Evolutionary conservation across 805 yeast species (phyloP).

Genomic region (Candida nonsorbophila): DNA sequence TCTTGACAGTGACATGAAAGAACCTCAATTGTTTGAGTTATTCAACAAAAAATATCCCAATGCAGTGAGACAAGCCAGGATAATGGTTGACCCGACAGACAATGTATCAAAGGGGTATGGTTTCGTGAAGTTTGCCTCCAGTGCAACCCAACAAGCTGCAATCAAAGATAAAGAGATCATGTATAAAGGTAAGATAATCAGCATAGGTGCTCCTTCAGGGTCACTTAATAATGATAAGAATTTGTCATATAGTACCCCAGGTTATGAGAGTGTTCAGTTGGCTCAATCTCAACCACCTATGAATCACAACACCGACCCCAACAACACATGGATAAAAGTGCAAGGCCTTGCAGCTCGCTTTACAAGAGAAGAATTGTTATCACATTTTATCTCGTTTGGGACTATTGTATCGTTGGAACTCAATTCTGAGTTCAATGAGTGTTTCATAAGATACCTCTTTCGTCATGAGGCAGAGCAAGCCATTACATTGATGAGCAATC

Average conservation of each 20-base stretch:
- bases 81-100: conserved; percentile 70
- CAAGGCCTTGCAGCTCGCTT: conserved; percentile 59
- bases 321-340: conserved; percentile 71
- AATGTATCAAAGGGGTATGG: conserved; percentile 82
- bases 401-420: conserved; percentile 22
- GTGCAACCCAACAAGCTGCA: conserved; percentile 66
- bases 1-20: conserved; percentile 67
- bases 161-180: conserved; percentile 68
- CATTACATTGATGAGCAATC: conserved; percentile 25
- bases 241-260: background rate
- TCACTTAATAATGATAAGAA: conserved; percentile 1
- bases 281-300: conserved; percentile 49
- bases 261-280: conserved; percentile 12
- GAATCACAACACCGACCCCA: conserved; percentile 70
- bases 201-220: conserved; percentile 50
- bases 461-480: conserved; percentile 36
- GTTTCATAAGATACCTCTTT: conserved; percentile 20
- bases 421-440: conserved; percentile 15
- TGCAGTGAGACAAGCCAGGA: conserved; percentile 62
- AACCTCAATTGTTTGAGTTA: conserved; percentile 54
- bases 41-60: conserved; percentile 71
- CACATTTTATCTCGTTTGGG: conserved; percentile 64
- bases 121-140: conserved; percentile 70
- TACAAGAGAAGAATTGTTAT: conserved; percentile 56
- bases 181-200: conserved; percentile 67